Conservation (phyloP, 768 basidiomycete species). For the Amanita exitialis region DNA sequence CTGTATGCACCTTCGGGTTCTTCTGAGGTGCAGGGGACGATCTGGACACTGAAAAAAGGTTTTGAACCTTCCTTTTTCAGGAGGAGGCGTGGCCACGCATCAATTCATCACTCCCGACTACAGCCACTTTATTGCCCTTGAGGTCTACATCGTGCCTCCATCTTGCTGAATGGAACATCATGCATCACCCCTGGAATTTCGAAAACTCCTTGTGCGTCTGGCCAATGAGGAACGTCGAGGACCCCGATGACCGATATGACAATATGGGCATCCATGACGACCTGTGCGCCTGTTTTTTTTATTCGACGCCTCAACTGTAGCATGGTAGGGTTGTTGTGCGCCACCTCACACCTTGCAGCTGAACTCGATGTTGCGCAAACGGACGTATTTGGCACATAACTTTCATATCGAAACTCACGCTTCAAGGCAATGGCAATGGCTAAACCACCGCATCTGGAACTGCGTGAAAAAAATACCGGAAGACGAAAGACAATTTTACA, state of each 20-base stretch:
- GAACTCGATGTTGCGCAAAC: conserved; percentile 24
- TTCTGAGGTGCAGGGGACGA: conserved; percentile 9
- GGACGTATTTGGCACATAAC: conserved; percentile 19
- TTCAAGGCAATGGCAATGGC: conserved; percentile 20
- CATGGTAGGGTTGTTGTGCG: conserved; percentile 22
- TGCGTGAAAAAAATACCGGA: not conserved
- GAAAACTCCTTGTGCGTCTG: conserved; percentile 23
- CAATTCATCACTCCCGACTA: conserved; percentile 43
- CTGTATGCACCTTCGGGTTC: conserved; percentile 5
- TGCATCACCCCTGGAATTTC: conserved; percentile 32
- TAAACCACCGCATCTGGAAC: conserved; percentile 16
- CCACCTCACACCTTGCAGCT: conserved; percentile 40
- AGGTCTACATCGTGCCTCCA: conserved; percentile 35
- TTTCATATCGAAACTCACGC: conserved; percentile 16
- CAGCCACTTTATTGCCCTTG: conserved; percentile 36
- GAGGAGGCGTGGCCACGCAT: conserved; percentile 10
- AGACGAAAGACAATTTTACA: not conserved
- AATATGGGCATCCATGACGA: conserved; percentile 28
- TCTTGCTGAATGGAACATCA: conserved; percentile 41
- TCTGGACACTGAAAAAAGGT: conserved; percentile 6
- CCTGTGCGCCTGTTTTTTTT: conserved; percentile 18
- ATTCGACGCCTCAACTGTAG: conserved; percentile 23
- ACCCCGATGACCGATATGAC: conserved; percentile 41
- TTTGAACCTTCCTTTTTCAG: not conserved
- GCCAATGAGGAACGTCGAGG: conserved; percentile 32